These are phyloP conservation scores for Yarrowia hollandica DNA, from an alignment of 805 yeast species.

Conservation along the genomic window DNA sequence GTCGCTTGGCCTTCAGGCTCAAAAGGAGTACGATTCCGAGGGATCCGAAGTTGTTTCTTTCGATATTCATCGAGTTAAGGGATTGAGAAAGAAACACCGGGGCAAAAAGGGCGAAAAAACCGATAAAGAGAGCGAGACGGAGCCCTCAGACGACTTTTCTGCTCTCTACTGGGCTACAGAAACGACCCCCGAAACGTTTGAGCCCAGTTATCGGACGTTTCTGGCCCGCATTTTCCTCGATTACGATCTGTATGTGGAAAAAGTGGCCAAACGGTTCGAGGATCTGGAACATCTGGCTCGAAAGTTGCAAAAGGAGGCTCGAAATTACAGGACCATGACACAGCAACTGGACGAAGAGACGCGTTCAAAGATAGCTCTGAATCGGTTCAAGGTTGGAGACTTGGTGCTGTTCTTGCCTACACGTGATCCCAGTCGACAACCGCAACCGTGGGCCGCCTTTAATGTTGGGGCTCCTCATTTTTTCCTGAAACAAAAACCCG, in stretches of 20 bases:
- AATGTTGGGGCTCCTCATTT: constrained; percentile 86
- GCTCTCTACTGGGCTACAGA: constrained; percentile 53
- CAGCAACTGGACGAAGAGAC: constrained; percentile 39
- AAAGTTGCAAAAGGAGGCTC: constrained; percentile 72
- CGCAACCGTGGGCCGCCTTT: constrained; percentile 88
- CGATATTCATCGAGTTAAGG: constrained; percentile 68
- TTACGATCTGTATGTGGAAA: constrained; percentile 44
- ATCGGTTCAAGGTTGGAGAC: constrained; percentile 69
- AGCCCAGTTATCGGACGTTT: constrained; percentile 33
- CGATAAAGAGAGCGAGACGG: constrained; percentile 9
- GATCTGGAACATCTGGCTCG: constrained; percentile 92
- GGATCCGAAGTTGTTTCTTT: constrained; percentile 46
- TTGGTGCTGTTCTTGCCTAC: constrained; percentile 85
- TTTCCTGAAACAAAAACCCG: constrained; percentile 56
- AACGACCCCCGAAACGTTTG: constrained; percentile 27
- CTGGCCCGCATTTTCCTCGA: constrained; percentile 42
- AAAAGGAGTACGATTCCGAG: constrained; percentile 42
- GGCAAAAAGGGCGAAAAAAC: constrained; percentile 6
- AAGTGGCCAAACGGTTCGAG: constrained; percentile 70
- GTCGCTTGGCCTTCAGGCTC: constrained; percentile 60
- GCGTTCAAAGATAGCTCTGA: constrained; percentile 62
- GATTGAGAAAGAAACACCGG: constrained; percentile 40
- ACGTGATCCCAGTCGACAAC: constrained; percentile 46
- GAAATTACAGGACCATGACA: constrained; percentile 46
- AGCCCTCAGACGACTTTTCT: constrained; percentile 22